Evolutionary conservation across 2,329 filamentous ascomycete genomes (phyloP), one percentile per base, ranked within the genome.

Genomic region (Verticillium tricorpus): DNA sequence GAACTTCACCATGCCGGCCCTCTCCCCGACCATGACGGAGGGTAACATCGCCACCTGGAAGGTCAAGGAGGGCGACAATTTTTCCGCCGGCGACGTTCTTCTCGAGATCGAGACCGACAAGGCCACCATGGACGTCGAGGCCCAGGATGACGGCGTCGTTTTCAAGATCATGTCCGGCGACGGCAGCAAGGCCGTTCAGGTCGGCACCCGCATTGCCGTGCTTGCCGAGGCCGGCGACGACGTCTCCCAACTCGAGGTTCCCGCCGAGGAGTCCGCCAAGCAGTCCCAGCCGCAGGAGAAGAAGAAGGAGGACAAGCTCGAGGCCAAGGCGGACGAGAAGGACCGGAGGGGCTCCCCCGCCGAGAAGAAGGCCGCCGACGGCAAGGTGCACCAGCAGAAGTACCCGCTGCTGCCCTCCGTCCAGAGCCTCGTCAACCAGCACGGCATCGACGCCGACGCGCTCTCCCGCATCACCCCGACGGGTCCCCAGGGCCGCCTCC

Each of bases 61-160:
- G 75, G 84, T 96, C 70, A 94, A 94, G 77, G 92, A 96, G 79
- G 92, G 92, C 73, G 91, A 95, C 68, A 83, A 86, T 59, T 96
- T 92, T 76, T 82, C 85, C 58, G 90, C 92, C 62, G 92, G 92
- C 68, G 92, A 96, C 75, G 91, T 96, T 35, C 83, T 96, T 59
- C 86, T 96, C 63, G 92, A 96, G 78, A 95, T 96, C 73, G 92
- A 96, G 80, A 96, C 92, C 63, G 92, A 96, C 77, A 96, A 96
- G 82, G 92, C 92, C 61, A 91, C 91, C 61, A 96, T 96, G 92
- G 93, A 96, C 69, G 92, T 96, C 31, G 93, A 96, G 80, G 92
- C 92, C 50, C 92, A 95, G 78, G 92, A 96, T 55, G 92, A 96
- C 72, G 92, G 93, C 52, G 81, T 94, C 68, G 78, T 96, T 75